Conservation (phyloP, 306 rosid species). For the Pachyrhizus erosus region DNA sequence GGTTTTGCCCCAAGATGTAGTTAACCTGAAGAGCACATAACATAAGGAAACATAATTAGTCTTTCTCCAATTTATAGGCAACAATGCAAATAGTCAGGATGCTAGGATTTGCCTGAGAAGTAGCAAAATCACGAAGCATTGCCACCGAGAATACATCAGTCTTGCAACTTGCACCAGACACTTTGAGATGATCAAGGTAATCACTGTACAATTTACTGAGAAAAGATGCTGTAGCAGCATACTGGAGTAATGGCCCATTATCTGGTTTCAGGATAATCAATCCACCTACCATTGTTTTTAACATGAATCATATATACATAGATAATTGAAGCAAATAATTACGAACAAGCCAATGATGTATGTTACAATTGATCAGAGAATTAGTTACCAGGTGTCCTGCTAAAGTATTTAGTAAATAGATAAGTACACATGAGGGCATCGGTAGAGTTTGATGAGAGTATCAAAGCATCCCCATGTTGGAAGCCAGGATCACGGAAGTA, state of each 20-base stretch:
- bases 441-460: slow-evolving; percentile 56
- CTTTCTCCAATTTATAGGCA: not conserved
- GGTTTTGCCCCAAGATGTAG: slow-evolving; percentile 85
- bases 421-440: slow-evolving; percentile 69
- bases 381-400: slow-evolving; percentile 67
- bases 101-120: slow-evolving; percentile 63
- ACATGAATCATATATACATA: slow-evolving; percentile 35
- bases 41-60: slow-evolving; percentile 9
- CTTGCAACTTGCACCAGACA: slow-evolving; percentile 53
- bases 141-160: slow-evolving; percentile 52
- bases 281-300: slow-evolving; percentile 57
- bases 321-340: not conserved
- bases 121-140: slow-evolving; percentile 60
- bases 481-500: slow-evolving; percentile 74
- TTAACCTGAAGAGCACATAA: slow-evolving; percentile 53
- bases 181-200: slow-evolving; percentile 65
- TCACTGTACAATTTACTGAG: slow-evolving; percentile 77
- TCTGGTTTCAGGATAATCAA: slow-evolving; percentile 61
- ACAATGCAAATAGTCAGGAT: not conserved
- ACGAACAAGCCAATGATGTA: not conserved
- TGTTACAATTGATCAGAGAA: not conserved
- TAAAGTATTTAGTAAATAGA: slow-evolving; percentile 50
- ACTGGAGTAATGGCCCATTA: slow-evolving; percentile 61
- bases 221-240: slow-evolving; percentile 83
- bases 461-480: slow-evolving; percentile 59